phyloP scores from a whole-genome alignment of 441 rosid genomes.

The Sinapis alba region DNA sequence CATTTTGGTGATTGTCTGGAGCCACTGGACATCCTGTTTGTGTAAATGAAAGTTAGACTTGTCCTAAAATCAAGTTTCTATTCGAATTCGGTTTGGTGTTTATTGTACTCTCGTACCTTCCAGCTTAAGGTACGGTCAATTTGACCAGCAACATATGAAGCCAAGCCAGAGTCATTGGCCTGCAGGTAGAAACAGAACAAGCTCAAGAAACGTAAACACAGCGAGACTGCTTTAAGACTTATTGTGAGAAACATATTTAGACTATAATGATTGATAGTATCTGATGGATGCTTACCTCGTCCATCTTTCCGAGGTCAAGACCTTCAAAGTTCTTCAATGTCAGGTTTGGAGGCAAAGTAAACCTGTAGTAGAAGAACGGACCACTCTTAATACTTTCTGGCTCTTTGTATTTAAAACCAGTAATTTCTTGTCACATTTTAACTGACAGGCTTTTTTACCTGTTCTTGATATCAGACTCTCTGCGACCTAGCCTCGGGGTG shows the following conservation, averaged over 20 bases:
- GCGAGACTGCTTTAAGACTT: conserved; percentile 2
- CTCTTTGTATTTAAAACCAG: not conserved
- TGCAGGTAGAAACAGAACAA: conserved; percentile 27
- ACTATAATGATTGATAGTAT: not conserved
- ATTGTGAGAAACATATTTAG: not conserved
- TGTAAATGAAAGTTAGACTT: conserved; percentile 7
- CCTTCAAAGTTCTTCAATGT: conserved; percentile 94
- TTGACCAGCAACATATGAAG: conserved; percentile 70
- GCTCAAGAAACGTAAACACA: not conserved
- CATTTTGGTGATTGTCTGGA: conserved; percentile 61
- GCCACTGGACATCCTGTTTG: conserved; percentile 62
- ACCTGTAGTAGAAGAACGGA: conserved; percentile 47
- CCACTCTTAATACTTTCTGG: not conserved
- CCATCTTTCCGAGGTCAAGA: conserved; percentile 77
- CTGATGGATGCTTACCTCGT: conserved; percentile 46
- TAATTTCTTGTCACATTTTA: not conserved
- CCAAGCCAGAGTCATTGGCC: conserved; percentile 61
- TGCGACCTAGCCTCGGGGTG: conserved; percentile 96
- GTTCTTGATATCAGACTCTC: conserved; percentile 98
- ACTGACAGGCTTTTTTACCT: conserved; percentile 49
- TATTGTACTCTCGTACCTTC: conserved; percentile 44
- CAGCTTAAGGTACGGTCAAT: conserved; percentile 65
- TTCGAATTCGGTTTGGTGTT: not conserved
- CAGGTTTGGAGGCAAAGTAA: conserved; percentile 70
- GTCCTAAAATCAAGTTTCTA: not conserved